Evolutionary conservation across 257 asterid genomes (phyloP).

Genomic region (Ophiorrhiza pumila): DNA sequence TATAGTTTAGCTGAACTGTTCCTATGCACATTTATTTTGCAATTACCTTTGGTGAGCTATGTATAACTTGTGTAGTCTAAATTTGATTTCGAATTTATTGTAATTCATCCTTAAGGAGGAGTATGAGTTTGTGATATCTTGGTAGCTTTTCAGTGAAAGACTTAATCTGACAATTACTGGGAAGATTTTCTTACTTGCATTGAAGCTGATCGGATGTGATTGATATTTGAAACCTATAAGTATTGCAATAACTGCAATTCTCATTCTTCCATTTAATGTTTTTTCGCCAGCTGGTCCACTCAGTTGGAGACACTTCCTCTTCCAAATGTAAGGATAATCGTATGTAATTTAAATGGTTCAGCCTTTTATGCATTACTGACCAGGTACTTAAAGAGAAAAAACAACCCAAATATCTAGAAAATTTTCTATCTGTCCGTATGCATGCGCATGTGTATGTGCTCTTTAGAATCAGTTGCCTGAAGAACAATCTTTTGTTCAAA

Average conservation of each 20-base stretch:
- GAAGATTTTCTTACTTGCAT: not conserved
- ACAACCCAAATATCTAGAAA: not conserved
- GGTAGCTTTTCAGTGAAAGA: not conserved
- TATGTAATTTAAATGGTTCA: too few relatives aligned
- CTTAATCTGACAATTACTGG: not conserved
- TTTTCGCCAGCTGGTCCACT: constrained; percentile 71
- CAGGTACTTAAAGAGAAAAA: not conserved
- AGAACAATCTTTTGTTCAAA: too few relatives aligned
- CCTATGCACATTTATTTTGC: too few relatives aligned
- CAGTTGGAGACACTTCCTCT: constrained; percentile 85
- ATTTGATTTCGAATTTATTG: not conserved
- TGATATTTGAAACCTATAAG: not conserved
- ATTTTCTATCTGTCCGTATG: too few relatives aligned
- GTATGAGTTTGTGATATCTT: not conserved
- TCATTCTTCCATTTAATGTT: constrained; percentile 22
- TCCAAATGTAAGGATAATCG: constrained; percentile 58
- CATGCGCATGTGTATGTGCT: too few relatives aligned
- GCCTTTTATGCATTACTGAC: not conserved
- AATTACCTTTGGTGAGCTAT: not conserved
- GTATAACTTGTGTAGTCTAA: not conserved
- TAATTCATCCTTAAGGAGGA: too few relatives aligned
- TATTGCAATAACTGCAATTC: constrained; percentile 18
- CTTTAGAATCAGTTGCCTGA: too few relatives aligned
- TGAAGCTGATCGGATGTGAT: constrained; percentile 6
- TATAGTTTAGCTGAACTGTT: not conserved